Base-by-base conservation (phyloP, 768 basidiomycete species). In the Pleurotus salmoneostramineus region DNA sequence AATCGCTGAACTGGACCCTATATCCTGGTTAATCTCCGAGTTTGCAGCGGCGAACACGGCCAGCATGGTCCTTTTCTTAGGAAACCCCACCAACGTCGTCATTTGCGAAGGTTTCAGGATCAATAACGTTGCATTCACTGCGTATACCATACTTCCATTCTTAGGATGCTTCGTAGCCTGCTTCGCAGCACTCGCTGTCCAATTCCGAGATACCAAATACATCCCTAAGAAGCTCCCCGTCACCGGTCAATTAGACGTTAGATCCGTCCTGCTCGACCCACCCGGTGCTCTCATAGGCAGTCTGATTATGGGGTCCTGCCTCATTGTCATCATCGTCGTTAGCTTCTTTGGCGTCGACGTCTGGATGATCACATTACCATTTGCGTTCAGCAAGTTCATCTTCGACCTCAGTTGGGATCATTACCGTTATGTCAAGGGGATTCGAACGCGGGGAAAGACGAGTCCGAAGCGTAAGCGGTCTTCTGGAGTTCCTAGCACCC, bases 1-100 rank as follows among this genome's bases (percentile, higher is more conserved):
- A 34, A 87, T 87, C 7, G 81, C 86, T 1, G 78, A 73, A 44
- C 71, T 85, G 21, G 58, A 83, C 32, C 83, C 85, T 0, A 73
- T 74, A 3, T 76, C 88, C 1, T 90, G 88, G 89, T 73, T 91
- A 44, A 88, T 89, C 59, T 78, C 87, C 8, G 87, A 90, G 60
- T 91, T 91, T 63, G 84, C 87, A 0, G 87, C 86, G 0, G 91
- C 89, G 3, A 93, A 93, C 68, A 89, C 90, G 6, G 89, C 85
- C 6, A 85, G 82, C 61, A 84, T 87, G 80, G 82, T 83, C 21
- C 67, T 86, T 0, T 92, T 97, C 50, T 88, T 93, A 2, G 90
- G 89, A 0, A 98, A 98, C 66, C 93, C 92, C 1, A 98, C 96
- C 1, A 98, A 98, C 65, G 87, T 97, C 17, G 89, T 98, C 48